Percentiles rank a stretch among this genome's conserved stretches.
These are phyloP conservation scores for Acanthamoeba sp. DNA, from an alignment of 208 protist species.

Conservation along the genomic window DNA sequence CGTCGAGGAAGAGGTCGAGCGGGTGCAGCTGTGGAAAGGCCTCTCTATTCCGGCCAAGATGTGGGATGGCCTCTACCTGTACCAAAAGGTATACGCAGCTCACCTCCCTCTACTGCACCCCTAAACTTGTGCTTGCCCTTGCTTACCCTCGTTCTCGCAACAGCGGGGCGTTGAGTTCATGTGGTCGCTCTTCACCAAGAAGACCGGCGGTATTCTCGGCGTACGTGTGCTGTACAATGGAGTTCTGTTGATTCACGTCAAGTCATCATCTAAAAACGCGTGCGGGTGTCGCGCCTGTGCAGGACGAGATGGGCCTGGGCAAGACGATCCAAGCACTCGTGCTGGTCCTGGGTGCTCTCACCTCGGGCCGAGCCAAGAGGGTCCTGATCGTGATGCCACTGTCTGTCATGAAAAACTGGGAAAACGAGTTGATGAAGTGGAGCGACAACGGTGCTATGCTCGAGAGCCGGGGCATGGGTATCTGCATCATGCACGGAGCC, in stretches of 20 bases:
- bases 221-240: background rate
- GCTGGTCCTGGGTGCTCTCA: constrained; percentile 40
- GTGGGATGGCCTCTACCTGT: constrained; percentile 40
- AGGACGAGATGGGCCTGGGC: constrained; percentile 74
- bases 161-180: constrained; percentile 61
- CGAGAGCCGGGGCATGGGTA: constrained; percentile 17
- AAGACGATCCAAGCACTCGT: constrained; percentile 71
- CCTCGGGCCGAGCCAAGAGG: constrained; percentile 30
- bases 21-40: constrained; percentile 64
- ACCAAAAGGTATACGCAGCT: constrained; percentile 6
- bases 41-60: constrained; percentile 63
- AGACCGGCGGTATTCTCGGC: constrained; percentile 71
- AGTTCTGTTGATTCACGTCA: no score
- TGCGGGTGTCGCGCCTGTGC: background rate
- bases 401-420: constrained; percentile 68
- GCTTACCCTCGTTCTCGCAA: background rate
- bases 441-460: constrained; percentile 51
- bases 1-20: constrained; percentile 13
- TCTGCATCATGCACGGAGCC: constrained; percentile 52
- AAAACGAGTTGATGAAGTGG: constrained; percentile 68
- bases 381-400: constrained; percentile 58
- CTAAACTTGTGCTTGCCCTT: background rate
- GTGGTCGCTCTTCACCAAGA: constrained; percentile 72
- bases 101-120: background rate
- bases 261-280: no score